Conservation (phyloP, 352 stramenopile species). For the Pythium dissimile region DNA sequence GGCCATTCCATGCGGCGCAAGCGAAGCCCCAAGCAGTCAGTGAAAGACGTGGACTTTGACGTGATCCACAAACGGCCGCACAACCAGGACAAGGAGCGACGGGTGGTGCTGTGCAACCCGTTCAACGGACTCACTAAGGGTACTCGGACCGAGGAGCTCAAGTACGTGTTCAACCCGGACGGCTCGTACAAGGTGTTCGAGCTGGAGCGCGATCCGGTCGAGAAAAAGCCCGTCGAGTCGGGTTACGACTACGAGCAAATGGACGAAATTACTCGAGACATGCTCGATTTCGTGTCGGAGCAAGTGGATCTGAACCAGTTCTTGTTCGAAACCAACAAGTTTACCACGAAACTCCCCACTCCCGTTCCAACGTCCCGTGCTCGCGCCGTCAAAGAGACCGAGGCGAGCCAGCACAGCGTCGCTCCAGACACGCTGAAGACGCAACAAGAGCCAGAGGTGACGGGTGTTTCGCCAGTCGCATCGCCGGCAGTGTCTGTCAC, state of each 20-base stretch:
- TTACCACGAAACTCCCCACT: constrained; percentile 20
- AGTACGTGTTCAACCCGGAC: constrained; percentile 71
- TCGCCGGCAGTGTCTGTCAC: not conserved
- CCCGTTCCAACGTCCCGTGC: not conserved
- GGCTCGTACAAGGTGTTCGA: constrained; percentile 68
- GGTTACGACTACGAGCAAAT: constrained; percentile 68
- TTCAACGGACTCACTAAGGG: constrained; percentile 71
- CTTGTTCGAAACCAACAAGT: constrained; percentile 63
- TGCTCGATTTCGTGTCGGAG: constrained; percentile 52
- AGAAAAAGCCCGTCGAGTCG: constrained; percentile 47
- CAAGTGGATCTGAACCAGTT: constrained; percentile 72
- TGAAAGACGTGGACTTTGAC: constrained; percentile 11
- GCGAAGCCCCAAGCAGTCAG: constrained; percentile 4
- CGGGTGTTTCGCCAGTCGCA: too few species aligned
- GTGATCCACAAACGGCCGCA: constrained; percentile 5
- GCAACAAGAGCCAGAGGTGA: not conserved
- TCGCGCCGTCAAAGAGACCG: not conserved
- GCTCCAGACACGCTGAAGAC: not conserved
- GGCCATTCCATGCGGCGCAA: constrained; percentile 72
- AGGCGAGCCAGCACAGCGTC: too few species aligned
- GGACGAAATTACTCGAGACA: constrained; percentile 37
- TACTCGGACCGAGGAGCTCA: constrained; percentile 58
- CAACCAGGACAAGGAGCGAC: constrained; percentile 27
- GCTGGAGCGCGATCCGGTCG: constrained; percentile 34
- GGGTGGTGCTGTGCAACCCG: constrained; percentile 63